phyloP scores from a whole-genome alignment of 2,329 filamentous ascomycete species.

The Dothiorella sarmentorum region DNA sequence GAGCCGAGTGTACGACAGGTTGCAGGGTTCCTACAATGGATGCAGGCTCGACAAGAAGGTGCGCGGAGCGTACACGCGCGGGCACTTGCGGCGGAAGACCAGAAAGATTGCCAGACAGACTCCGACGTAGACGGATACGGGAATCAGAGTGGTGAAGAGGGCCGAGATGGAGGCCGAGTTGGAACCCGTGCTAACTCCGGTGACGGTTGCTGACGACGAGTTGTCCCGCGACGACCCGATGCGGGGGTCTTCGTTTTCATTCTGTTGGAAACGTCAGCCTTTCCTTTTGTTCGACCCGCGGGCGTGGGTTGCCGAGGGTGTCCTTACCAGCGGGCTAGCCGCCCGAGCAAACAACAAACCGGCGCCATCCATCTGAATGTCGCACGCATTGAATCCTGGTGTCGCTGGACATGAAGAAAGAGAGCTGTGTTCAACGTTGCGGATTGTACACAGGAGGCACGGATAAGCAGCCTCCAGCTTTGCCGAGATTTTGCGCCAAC shows the following conservation, averaged over 20 bases:
- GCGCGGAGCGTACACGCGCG: constrained; percentile 57
- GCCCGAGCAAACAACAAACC: not conserved
- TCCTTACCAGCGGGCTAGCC: not conserved
- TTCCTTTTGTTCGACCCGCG: not conserved
- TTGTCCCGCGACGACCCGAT: constrained; percentile 46
- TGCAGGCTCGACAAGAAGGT: constrained; percentile 12
- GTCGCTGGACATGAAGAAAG: not conserved
- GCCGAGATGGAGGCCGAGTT: constrained; percentile 38
- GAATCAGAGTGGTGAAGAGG: constrained; percentile 51
- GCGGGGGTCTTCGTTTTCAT: constrained; percentile 34
- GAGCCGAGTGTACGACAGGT: constrained; percentile 20
- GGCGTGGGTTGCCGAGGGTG: not conserved
- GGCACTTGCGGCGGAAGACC: constrained; percentile 47
- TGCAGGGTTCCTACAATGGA: not conserved
- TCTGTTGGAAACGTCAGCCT: not conserved
- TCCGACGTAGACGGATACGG: constrained; percentile 48
- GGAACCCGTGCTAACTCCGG: constrained; percentile 30
- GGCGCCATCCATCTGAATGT: not conserved
- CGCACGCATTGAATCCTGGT: not conserved
- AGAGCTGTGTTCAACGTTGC: not conserved
- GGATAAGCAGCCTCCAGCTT: too few species aligned
- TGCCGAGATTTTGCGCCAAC: not conserved
- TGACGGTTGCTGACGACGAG: constrained; percentile 39
- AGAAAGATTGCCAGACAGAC: constrained; percentile 53
- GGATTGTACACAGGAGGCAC: too few species aligned